Conservation (phyloP, 768 basidiomycete species). For the Ephemerocybe angulata region DNA sequence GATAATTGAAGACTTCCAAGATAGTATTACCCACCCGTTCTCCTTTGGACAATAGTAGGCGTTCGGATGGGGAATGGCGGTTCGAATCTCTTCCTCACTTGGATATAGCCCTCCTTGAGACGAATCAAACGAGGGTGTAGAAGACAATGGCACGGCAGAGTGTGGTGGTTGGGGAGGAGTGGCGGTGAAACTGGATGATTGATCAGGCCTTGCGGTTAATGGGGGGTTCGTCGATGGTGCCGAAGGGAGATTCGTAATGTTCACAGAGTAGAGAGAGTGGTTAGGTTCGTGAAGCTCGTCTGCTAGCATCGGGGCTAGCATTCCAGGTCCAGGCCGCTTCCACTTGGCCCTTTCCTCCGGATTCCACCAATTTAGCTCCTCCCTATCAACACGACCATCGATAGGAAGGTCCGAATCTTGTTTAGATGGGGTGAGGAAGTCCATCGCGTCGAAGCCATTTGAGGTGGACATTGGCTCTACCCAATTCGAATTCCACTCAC, state of each 20-base stretch:
- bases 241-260: constrained; percentile 26
- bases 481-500: constrained; percentile 14
- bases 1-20: constrained; percentile 61
- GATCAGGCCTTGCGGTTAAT: constrained; percentile 10
- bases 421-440: constrained; percentile 18
- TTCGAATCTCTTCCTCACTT: constrained; percentile 60
- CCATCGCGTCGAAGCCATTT: constrained; percentile 22
- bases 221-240: constrained; percentile 13
- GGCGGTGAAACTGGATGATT: neutral
- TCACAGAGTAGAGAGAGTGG: constrained; percentile 67
- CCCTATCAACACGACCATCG: constrained; percentile 54
- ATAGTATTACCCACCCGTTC: constrained; percentile 77
- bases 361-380: constrained; percentile 75
- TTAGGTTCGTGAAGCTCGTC: constrained; percentile 69
- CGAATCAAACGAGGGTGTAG: constrained; percentile 20
- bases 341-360: constrained; percentile 37
- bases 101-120: constrained; percentile 19
- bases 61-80: constrained; percentile 73
- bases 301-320: constrained; percentile 64
- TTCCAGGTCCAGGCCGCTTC: constrained; percentile 65
- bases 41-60: constrained; percentile 82
- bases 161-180: neutral
- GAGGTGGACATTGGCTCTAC: neutral
- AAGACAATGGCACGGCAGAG: constrained; percentile 14
- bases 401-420: constrained; percentile 40